Evolutionary conservation across 305 asterid species (phyloP), one percentile per base, ranked within the genome.

Genomic region (Ilex paraguariensis): DNA sequence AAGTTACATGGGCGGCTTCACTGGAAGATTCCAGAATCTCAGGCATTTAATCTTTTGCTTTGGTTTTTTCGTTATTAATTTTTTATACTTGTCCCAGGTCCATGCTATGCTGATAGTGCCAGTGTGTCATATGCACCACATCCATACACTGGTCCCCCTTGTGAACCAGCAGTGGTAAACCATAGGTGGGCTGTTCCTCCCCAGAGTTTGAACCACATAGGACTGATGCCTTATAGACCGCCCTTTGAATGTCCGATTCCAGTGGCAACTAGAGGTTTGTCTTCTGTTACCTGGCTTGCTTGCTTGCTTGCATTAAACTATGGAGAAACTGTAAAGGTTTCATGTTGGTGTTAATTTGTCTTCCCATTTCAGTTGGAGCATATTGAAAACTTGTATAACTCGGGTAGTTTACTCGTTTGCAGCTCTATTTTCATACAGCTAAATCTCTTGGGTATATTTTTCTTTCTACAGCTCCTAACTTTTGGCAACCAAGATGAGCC

Each of bases 201-300:
- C 2, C 84, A 77, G 57, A 78, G 70, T 58, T 68, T 74, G 83
- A 83, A 82, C 74, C 79, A 81, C 65, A 79, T 87, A 71, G 87
- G 81, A 65, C 70, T 73, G 54, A 66, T 80, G 75, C 79, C 82
- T 65, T 84, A 91, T 74, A 71, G 91, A 65, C 85, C 86, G 60
- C 92, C 86, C 15, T 62, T 80, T 60, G 91, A 82, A 68, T 87
- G 82, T 73, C 91, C 90, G 49, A 75, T 86, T 66, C 85, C 89
- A 60, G 86, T 84, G 61, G 73, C 82, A 17, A 80, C 78, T 76
- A 86, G 97, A 91, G 97, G 97, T 90, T 56, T 61, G 71, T 52
- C 7, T 52, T 14, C 46, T 54, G 62, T 46, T 46, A 5, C 52
- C 15, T 46, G 10, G 8, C 3, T 42, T 42, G 10, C 12, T 42